A percentile compares a stretch with the other conserved stretches of the same genome.
phyloP scores from a whole-genome alignment of 148 eudicot genomes.

The Amaranthus cruentus region DNA sequence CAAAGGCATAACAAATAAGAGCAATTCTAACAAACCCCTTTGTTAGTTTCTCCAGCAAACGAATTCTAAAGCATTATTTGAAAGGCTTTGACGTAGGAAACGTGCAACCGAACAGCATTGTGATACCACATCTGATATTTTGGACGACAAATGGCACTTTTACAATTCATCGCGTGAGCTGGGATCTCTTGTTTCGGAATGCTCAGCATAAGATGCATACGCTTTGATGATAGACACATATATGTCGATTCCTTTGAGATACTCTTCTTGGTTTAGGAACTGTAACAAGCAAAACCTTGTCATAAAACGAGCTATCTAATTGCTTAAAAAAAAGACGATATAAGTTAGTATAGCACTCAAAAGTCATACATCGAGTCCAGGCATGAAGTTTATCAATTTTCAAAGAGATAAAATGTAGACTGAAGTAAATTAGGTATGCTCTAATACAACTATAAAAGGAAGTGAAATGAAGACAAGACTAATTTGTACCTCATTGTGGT shows the following conservation, averaged over 20 bases:
- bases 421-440: background rate
- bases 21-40: too few relatives aligned
- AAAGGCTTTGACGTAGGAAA: background rate
- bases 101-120: background rate
- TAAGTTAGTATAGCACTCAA: background rate
- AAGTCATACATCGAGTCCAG: background rate
- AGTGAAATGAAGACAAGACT: background rate
- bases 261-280: slow-evolving; percentile 70
- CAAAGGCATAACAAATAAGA: too few relatives aligned
- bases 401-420: background rate
- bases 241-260: slow-evolving; percentile 66
- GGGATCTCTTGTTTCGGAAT: slow-evolving; percentile 28
- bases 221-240: slow-evolving; percentile 75
- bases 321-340: background rate
- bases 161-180: slow-evolving; percentile 63
- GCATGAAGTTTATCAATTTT: background rate
- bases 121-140: background rate
- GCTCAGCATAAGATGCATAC: slow-evolving; percentile 52
- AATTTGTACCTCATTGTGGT: slow-evolving; percentile 77
- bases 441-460: background rate
- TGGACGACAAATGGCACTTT: background rate
- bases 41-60: background rate
- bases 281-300: slow-evolving; percentile 26
- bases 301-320: background rate
- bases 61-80: background rate